A percentile compares a stretch with the other conserved stretches of the same genome.
Conservation (phyloP, 225 moss, liverwort and hornwort genomes). For the Climacium dendroides region DNA sequence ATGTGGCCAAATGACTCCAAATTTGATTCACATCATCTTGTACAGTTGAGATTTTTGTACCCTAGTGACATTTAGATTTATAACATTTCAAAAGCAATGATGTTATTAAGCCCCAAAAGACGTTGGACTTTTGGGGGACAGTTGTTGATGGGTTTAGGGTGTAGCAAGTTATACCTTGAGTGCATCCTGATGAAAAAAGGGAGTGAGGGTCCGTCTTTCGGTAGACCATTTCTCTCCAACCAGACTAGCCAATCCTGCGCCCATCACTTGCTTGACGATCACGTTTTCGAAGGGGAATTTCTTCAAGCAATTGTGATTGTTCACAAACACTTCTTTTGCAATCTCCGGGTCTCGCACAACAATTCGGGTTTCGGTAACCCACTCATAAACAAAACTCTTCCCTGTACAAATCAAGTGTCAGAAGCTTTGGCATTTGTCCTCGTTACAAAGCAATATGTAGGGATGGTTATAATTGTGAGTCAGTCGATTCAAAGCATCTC, state of each 20-base stretch:
- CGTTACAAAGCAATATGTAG: too few species aligned
- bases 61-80: too few species aligned
- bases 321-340: neutral
- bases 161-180: conserved; percentile 14
- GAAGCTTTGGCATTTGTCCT: neutral
- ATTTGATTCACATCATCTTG: too few species aligned
- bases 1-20: too few species aligned
- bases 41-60: too few species aligned
- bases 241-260: neutral
- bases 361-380: neutral
- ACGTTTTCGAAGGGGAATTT: neutral
- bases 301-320: neutral
- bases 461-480: neutral
- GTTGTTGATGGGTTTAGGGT: too few species aligned
- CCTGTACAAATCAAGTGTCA: neutral
- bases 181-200: conserved; percentile 11
- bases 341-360: conserved; percentile 21
- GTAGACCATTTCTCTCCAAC: conserved; percentile 11
- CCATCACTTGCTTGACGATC: neutral
- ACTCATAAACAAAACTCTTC: conserved; percentile 8
- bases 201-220: neutral
- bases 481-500: neutral
- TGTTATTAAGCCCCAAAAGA: too few species aligned
- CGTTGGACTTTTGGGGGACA: too few species aligned
- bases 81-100: too few species aligned